Conservation (phyloP, 306 rosid species). For the Pterocarpus macrocarpus region DNA sequence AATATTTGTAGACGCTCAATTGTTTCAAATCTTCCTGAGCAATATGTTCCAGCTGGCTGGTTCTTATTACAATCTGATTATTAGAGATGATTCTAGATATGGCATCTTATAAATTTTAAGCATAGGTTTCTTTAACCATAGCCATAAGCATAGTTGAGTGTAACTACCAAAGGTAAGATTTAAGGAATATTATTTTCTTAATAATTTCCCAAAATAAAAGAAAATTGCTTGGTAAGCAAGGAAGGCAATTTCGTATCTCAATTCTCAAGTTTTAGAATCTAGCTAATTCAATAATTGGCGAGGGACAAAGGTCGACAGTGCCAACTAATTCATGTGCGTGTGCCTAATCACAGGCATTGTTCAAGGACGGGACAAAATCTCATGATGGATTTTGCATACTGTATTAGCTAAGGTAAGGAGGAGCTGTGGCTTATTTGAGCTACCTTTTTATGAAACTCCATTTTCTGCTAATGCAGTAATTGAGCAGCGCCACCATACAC, state of each 20-base stretch:
- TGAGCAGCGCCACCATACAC: background rate
- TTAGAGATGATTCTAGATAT: background rate
- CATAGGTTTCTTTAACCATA: background rate
- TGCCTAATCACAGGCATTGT: constrained; percentile 31
- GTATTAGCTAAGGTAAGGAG: background rate
- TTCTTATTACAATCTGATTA: constrained; percentile 22
- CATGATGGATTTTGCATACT: background rate
- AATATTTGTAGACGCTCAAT: background rate
- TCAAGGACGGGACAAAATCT: constrained; percentile 19
- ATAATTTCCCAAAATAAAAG: background rate
- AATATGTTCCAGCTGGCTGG: background rate
- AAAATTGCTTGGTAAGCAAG: background rate
- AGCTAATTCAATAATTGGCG: constrained; percentile 31
- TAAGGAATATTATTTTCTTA: background rate
- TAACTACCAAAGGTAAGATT: background rate
- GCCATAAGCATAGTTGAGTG: background rate
- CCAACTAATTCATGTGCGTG: constrained; percentile 38
- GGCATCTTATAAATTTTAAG: background rate
- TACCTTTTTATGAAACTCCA: background rate
- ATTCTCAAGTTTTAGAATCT: background rate
- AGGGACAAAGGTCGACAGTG: constrained; percentile 1
- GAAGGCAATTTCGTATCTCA: background rate
- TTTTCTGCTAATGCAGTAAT: constrained; percentile 12
- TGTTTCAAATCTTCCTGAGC: constrained; percentile 1
- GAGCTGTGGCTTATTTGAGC: background rate